Percentiles rank a stretch among this genome's conserved stretches.
Conservation (phyloP, 768 basidiomycete genomes). For the Dioszegia hungarica region DNA sequence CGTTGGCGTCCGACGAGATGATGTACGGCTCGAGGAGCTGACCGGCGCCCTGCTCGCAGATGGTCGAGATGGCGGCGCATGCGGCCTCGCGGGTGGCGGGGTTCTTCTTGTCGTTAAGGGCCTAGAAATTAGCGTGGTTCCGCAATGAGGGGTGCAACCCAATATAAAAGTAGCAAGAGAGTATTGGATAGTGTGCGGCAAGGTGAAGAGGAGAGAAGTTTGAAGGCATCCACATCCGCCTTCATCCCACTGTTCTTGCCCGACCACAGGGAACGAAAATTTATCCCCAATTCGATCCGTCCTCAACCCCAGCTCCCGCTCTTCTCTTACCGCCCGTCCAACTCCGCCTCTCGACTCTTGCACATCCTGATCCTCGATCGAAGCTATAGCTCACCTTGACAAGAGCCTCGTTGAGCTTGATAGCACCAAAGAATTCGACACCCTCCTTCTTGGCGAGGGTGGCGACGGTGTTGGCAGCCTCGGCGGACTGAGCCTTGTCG, state of each 20-base stretch:
- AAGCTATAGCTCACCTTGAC: constrained; percentile 54
- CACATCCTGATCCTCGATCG: not conserved
- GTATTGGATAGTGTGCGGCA: too few relatives aligned
- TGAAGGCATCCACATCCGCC: too few relatives aligned
- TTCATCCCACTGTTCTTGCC: too few relatives aligned
- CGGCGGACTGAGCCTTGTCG: constrained; percentile 75
- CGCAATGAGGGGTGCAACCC: too few relatives aligned
- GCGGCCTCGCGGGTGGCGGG: constrained; percentile 87
- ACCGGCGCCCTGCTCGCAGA: constrained; percentile 66
- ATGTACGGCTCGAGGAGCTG: constrained; percentile 84
- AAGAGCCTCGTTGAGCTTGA: constrained; percentile 66
- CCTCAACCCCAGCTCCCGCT: too few relatives aligned
- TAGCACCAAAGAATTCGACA: constrained; percentile 65
- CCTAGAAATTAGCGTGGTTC: constrained; percentile 51
- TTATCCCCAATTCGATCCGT: too few relatives aligned
- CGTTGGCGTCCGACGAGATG: constrained; percentile 61
- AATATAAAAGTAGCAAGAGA: too few relatives aligned
- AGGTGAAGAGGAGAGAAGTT: too few relatives aligned
- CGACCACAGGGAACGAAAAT: too few relatives aligned
- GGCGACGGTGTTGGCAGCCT: constrained; percentile 66
- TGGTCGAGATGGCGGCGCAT: constrained; percentile 61
- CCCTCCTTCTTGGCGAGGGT: constrained; percentile 77
- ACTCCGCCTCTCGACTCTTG: too few relatives aligned
- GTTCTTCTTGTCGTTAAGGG: constrained; percentile 91
- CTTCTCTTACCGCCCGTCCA: too few relatives aligned